Conservation (phyloP, 1,284 basidiomycete species). For the Sporisorium scitamineum region DNA sequence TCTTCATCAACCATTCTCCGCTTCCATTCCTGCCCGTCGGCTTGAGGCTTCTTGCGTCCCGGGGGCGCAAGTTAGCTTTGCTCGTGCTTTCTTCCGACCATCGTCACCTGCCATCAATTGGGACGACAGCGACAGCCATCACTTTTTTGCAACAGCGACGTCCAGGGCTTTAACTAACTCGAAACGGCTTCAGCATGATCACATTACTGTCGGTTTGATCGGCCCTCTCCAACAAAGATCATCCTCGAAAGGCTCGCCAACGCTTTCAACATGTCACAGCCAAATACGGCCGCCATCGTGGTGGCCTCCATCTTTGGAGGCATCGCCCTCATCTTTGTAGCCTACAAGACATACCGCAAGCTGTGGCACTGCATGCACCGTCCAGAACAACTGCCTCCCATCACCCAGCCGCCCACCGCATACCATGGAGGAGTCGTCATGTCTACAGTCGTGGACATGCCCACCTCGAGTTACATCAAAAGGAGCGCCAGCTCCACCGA, state of each 20-base stretch:
- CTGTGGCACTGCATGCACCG: constrained; percentile 43
- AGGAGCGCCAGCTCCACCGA: constrained; percentile 18
- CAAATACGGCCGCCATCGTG: constrained; percentile 55
- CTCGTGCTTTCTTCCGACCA: not conserved
- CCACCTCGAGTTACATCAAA: constrained; percentile 10
- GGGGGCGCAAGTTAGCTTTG: constrained; percentile 6
- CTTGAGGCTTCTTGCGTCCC: constrained; percentile 5
- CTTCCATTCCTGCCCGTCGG: not conserved
- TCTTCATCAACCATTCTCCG: not conserved
- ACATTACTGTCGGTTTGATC: not conserved
- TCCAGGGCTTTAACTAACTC: not conserved
- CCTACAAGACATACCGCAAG: constrained; percentile 53
- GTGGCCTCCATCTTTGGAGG: constrained; percentile 60
- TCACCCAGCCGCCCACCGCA: constrained; percentile 44
- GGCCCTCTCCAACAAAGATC: not conserved
- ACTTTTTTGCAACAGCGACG: not conserved
- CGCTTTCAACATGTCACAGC: constrained; percentile 50
- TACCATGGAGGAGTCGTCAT: constrained; percentile 41
- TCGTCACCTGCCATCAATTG: not conserved
- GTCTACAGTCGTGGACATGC: constrained; percentile 18
- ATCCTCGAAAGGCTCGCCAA: not conserved
- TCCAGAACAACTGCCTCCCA: constrained; percentile 42
- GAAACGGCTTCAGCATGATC: constrained; percentile 12
- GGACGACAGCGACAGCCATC: not conserved
- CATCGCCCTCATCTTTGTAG: constrained; percentile 41